These are phyloP conservation scores for Sporothrix schenckii DNA, from an alignment of 2,329 filamentous ascomycete species.

Conservation along the genomic window DNA sequence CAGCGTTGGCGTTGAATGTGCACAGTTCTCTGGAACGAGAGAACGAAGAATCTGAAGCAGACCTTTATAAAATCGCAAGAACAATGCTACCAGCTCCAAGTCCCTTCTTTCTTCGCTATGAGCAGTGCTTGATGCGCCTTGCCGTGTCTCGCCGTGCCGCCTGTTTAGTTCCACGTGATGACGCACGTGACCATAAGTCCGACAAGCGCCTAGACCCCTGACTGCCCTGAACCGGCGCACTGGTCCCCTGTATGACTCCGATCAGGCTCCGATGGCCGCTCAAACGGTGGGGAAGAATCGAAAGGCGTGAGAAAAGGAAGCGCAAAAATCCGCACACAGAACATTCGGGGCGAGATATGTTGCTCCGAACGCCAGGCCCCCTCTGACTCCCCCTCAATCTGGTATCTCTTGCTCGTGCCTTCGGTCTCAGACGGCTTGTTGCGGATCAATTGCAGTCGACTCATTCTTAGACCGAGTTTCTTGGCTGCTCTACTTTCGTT, in stretches of 20 bases:
- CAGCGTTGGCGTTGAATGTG: too few species aligned
- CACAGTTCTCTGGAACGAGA: too few species aligned
- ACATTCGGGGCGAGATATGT: slow-evolving; percentile 25
- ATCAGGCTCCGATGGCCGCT: slow-evolving; percentile 39
- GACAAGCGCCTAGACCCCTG: slow-evolving; percentile 1
- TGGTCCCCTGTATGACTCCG: slow-evolving; percentile 37
- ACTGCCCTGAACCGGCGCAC: slow-evolving; percentile 18
- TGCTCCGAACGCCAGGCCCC: slow-evolving; percentile 18
- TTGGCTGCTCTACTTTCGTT: not conserved
- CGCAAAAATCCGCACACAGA: slow-evolving; percentile 26
- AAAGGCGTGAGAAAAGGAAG: slow-evolving; percentile 1
- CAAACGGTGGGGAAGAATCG: not conserved
- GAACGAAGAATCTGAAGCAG: too few species aligned
- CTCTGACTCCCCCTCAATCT: slow-evolving; percentile 18
- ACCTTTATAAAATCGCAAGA: too few species aligned
- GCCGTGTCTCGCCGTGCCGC: too few species aligned
- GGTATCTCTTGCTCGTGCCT: slow-evolving; percentile 4
- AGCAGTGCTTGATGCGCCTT: too few species aligned
- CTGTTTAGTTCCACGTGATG: not conserved
- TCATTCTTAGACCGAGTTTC: slow-evolving; percentile 17
- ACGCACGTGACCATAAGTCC: not conserved
- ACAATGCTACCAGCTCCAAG: too few species aligned
- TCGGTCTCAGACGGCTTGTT: slow-evolving; percentile 19
- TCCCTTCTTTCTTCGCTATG: too few species aligned
- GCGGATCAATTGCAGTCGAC: slow-evolving; percentile 22